Evolutionary conservation across 2,329 filamentous ascomycete genomes (phyloP), one percentile per base, ranked within the genome.

Genomic region (Dendryphion nanum): DNA sequence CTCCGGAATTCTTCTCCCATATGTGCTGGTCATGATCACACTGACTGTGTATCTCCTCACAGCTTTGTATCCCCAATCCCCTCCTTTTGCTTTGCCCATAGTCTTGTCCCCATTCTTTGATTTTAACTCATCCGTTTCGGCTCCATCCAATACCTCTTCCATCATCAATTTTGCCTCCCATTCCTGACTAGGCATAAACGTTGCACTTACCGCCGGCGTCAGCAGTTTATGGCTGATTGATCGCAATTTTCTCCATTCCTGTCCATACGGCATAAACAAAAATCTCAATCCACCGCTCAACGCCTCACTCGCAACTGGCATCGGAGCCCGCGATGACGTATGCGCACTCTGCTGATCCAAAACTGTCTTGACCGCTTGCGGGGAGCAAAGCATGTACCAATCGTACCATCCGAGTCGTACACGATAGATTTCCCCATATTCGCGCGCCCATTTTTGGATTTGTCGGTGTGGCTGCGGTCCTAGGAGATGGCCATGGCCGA

Each of bases 401-500:
- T 70, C 63, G 32, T 72, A 61, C 64, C 67, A 71, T 5, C 72
- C 72, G 4, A 73, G 48, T 2, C 63, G 59, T 14, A 74, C 50
- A 39, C 65, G 64, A 55, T 66, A 73, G 4, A 74, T 37, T n/a
- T 74, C 70, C 23, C 72, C 72, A 47, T 71, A 72, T 35, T 67
- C 37, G 2, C 48, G 42, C 0, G 68, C 66, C 69, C 69, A 73
- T 36, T 53, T 33, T 1, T 48, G 50, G 31, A 66, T 55, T 33
- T 58, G 48, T 16, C 52, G 54, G 16, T 63, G 55, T 8, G 63
- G 57, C n/a, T 55, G 43, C 8, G 40, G 30, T n/a, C 49, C 40
- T 3, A 63, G 44, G 38, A 60, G 53, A 26, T 61, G 56, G 4
- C 57, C 52, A 31, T 62, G 57, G 14, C 59, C 59, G 7, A 61